Conservation (phyloP, 306 rosid species). For the Sicyos baderoa region DNA sequence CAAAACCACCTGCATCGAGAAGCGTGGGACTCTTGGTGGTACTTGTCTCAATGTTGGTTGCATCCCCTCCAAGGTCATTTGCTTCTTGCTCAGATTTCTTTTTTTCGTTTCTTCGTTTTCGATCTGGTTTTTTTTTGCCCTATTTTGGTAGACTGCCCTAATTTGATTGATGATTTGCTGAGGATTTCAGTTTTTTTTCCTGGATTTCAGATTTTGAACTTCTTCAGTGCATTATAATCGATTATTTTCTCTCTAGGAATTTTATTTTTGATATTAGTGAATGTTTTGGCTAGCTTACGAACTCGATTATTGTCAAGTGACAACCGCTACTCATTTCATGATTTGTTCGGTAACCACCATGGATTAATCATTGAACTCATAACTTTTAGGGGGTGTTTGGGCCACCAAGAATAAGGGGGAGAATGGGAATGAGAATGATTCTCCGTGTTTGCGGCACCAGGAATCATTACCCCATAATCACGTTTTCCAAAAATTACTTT, state of each 20-base stretch:
- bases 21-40: conserved; percentile 95
- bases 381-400: no score
- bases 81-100: background rate
- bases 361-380: no score
- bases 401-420: no score
- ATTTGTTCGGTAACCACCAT: no score
- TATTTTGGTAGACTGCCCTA: background rate
- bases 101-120: background rate
- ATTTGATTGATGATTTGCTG: conserved; percentile 1
- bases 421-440: no score
- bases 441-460: no score
- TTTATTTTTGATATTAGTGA: no score
- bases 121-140: background rate
- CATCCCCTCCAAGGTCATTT: conserved; percentile 31
- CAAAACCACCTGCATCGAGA: conserved; percentile 95
- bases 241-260: background rate
- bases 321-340: no score
- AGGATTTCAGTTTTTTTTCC: background rate
- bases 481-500: no score
- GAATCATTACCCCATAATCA: no score
- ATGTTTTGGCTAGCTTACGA: no score
- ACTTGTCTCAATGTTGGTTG: conserved; percentile 85
- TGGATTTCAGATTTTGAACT: background rate
- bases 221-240: background rate
- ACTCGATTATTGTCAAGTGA: no score